A percentile compares a stretch with the other conserved stretches of the same genome.
Evolutionary conservation across 2,329 filamentous ascomycete genomes (phyloP).

Genomic region (Fusarium sterilihyphosum): DNA sequence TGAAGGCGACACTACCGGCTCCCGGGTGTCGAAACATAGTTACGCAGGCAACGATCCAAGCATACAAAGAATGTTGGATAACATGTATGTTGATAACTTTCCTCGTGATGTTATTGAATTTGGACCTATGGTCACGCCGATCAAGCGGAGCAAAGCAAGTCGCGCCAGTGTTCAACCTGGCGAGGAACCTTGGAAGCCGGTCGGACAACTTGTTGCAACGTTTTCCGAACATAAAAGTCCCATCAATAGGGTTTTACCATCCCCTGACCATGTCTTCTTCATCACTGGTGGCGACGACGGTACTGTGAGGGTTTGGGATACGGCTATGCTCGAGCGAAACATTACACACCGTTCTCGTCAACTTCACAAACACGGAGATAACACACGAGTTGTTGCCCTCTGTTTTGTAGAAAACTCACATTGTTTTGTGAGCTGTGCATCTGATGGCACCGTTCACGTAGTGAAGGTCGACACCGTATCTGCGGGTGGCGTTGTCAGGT

Average conservation of each 20-base stretch:
- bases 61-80: constrained; percentile 78
- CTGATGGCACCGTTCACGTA: constrained; percentile 89
- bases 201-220: constrained; percentile 84
- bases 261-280: constrained; percentile 94
- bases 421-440: constrained; percentile 90
- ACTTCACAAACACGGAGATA: constrained; percentile 79
- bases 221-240: constrained; percentile 88
- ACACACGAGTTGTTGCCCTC: constrained; percentile 79
- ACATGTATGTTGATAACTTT: constrained; percentile 81
- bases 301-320: constrained; percentile 92
- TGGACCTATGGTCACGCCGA: constrained; percentile 81
- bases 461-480: constrained; percentile 76
- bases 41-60: constrained; percentile 83
- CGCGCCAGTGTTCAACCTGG: constrained; percentile 57
- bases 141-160: constrained; percentile 65
- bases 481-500: constrained; percentile 68
- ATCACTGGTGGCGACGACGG: constrained; percentile 93
- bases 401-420: constrained; percentile 95
- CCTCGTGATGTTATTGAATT: constrained; percentile 74
- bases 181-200: constrained; percentile 78
- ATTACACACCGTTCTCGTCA: constrained; percentile 87
- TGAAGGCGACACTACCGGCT: constrained; percentile 47
- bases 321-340: constrained; percentile 87
- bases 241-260: constrained; percentile 82
- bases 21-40: constrained; percentile 73